Evolutionary conservation across 1,284 basidiomycete genomes (phyloP), one percentile per base, ranked within the genome.

Genomic region (Papiliotrema fonsecae): DNA sequence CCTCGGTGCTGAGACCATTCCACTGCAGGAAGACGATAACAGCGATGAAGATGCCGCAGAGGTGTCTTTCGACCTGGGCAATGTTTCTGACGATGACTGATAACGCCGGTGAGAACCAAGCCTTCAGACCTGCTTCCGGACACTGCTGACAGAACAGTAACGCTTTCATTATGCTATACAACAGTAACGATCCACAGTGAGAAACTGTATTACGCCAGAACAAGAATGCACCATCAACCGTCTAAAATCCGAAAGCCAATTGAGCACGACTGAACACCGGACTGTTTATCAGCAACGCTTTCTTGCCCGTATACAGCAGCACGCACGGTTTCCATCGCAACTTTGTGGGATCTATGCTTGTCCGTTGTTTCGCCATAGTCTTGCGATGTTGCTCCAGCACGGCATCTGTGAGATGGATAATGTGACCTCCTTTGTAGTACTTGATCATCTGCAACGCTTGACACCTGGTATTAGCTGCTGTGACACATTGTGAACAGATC

Each of bases 381-480:
- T 89, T 91, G 71, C 87, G 84, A 73, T 97, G 86, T 67, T 91
- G 86, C 67, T 94, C 92, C 47, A 97, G 79, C 26, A 97, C 85
- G 19, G 86, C 82, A 57, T 96, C 91, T 40, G 90, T 90, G 36
- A 99, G 79, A 70, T 86, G 90, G 56, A 98, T 88, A 57, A 94
- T 85, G 73, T 98, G 90, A 63, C 89, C 86, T 19, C 91, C 92
- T 69, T 96, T 94, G 78, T 88, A 91, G 69, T 92, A 91, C 69
- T 96, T 96, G 77, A 98, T 90, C 62, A 98, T 80, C 73, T 94
- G 91, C 51, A 97, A 76, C 18, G 91, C 91, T 69, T 88, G 90
- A 71, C 92, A 94, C 31, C 90, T 94, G 51, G 16, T 30, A 24
- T 45, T 44, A 42, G 37, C 27, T 19, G 11, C 26, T 24, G 7